These are phyloP conservation scores for Candida labiduridarum DNA, from an alignment of 1,139 yeast species.

Conservation along the genomic window DNA sequence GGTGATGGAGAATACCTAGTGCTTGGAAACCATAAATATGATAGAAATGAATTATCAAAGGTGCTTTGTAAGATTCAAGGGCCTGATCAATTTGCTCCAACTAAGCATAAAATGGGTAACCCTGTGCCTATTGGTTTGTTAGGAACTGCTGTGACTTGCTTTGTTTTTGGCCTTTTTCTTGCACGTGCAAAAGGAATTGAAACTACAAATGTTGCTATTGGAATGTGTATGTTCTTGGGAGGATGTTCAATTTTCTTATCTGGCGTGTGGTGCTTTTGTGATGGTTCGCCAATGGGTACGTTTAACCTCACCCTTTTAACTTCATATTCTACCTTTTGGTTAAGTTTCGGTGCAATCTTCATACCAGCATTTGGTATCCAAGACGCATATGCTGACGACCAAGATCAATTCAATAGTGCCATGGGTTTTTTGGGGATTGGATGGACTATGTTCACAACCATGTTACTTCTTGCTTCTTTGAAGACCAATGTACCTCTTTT, in stretches of 20 bases:
- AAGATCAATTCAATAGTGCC: constrained; percentile 34
- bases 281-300: constrained; percentile 30
- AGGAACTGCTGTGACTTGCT: constrained; percentile 54
- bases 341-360: constrained; percentile 40
- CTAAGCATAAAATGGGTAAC: constrained; percentile 46
- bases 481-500: constrained; percentile 27
- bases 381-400: constrained; percentile 49
- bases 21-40: constrained; percentile 35
- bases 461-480: constrained; percentile 40
- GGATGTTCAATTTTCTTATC: constrained; percentile 51
- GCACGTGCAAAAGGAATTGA: constrained; percentile 46
- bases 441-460: constrained; percentile 49
- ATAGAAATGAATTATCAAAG: constrained; percentile 24
- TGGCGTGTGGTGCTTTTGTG: constrained; percentile 54
- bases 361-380: constrained; percentile 53
- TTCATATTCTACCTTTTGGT: constrained; percentile 48
- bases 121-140: constrained; percentile 66
- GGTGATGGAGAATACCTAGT: constrained; percentile 23
- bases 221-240: constrained; percentile 46
- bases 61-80: constrained; percentile 40
- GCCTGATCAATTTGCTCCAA: constrained; percentile 36
- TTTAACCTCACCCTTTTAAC: constrained; percentile 45
- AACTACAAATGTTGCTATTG: constrained; percentile 43
- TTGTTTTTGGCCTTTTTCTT: constrained; percentile 46
- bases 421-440: constrained; percentile 45